Percentiles rank a stretch among this genome's conserved stretches.
Conservation (phyloP, 2,329 filamentous ascomycete species). For the Trichoderma hamatum region DNA sequence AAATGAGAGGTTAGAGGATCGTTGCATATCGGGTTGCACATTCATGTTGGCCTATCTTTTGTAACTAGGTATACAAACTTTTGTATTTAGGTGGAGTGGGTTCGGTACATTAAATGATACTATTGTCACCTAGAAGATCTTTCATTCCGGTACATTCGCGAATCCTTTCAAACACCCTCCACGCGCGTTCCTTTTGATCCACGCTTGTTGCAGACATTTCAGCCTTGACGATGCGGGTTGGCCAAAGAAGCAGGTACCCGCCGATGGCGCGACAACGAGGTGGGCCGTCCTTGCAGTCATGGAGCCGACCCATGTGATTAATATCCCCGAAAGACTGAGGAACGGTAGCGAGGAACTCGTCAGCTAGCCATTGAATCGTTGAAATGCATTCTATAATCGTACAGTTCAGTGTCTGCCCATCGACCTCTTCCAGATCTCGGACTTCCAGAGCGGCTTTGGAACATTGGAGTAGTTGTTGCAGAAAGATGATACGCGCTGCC, state of each 20-base stretch:
- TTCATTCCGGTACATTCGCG: slow-evolving; percentile 47
- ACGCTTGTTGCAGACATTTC: slow-evolving; percentile 30
- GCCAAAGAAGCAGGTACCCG: slow-evolving; percentile 45
- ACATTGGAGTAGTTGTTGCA: slow-evolving; percentile 41
- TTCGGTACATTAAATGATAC: slow-evolving; percentile 29
- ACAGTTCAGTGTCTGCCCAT: not conserved
- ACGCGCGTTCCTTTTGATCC: slow-evolving; percentile 37
- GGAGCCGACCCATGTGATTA: slow-evolving; percentile 32
- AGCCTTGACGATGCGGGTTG: slow-evolving; percentile 42
- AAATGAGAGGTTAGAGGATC: not conserved
- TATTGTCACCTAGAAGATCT: slow-evolving; percentile 37
- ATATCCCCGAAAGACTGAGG: slow-evolving; percentile 45
- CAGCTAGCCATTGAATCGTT: slow-evolving; percentile 37
- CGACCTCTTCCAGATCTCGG: not conserved
- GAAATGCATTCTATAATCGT: slow-evolving; percentile 29
- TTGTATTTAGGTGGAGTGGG: not conserved
- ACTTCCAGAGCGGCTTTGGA: slow-evolving; percentile 22
- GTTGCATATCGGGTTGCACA: not conserved
- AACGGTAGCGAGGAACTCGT: slow-evolving; percentile 42
- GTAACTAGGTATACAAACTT: not conserved
- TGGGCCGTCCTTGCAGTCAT: slow-evolving; percentile 9
- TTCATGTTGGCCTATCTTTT: not conserved
- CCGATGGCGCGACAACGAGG: slow-evolving; percentile 41
- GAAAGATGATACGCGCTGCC: slow-evolving; percentile 43
- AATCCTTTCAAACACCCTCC: slow-evolving; percentile 41